phyloP scores from a whole-genome alignment of 2,329 filamentous ascomycete species.

The Trichoderma cornu-damae region DNA sequence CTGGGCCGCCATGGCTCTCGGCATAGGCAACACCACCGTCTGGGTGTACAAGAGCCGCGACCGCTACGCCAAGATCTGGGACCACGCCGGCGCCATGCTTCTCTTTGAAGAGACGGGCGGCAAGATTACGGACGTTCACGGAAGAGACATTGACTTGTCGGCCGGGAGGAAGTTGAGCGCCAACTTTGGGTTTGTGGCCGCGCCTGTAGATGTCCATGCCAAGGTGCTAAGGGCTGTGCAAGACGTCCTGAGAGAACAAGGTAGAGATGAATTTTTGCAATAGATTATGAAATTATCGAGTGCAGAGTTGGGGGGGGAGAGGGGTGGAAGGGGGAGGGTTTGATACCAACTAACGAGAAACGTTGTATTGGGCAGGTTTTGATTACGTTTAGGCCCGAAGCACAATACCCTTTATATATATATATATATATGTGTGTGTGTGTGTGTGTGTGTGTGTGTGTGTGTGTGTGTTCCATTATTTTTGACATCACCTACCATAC shows the following conservation, averaged over 20 bases:
- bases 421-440: no score
- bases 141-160: slow-evolving; percentile 45
- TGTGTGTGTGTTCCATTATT: no score
- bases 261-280: slow-evolving; percentile 24
- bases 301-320: background rate
- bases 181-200: slow-evolving; percentile 55
- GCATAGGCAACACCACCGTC: slow-evolving; percentile 49
- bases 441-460: no score
- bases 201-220: slow-evolving; percentile 41
- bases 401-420: background rate
- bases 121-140: slow-evolving; percentile 50
- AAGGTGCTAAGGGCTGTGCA: slow-evolving; percentile 62
- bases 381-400: no score
- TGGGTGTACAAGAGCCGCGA: slow-evolving; percentile 51
- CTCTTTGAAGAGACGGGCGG: slow-evolving; percentile 54
- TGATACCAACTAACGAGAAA: background rate
- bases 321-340: no score
- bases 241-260: slow-evolving; percentile 56
- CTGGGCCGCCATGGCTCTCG: slow-evolving; percentile 49
- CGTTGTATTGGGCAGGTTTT: background rate
- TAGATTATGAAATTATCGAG: background rate
- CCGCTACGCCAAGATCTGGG: slow-evolving; percentile 52
- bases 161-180: slow-evolving; percentile 44
- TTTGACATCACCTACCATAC: background rate
- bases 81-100: slow-evolving; percentile 56